Conservation (phyloP, 352 stramenopile genomes). For the Phytophthora pseudosyringae region DNA sequence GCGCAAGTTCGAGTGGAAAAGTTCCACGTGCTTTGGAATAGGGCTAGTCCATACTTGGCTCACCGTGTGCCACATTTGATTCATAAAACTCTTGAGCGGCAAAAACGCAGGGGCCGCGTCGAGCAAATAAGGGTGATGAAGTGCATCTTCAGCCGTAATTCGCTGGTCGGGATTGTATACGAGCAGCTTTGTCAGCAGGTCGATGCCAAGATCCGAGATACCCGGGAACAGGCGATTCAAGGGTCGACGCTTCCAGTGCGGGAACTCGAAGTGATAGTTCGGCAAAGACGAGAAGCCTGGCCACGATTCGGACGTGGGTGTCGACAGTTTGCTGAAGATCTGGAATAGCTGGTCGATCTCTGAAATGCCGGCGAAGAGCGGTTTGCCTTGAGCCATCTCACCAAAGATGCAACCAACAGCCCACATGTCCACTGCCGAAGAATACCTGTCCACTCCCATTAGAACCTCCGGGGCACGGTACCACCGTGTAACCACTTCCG, state of each 20-base stretch:
- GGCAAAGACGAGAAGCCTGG: constrained; percentile 96
- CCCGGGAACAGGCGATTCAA: constrained; percentile 74
- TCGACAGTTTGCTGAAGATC: constrained; percentile 95
- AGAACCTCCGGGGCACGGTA: constrained; percentile 91
- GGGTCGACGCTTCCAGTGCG: constrained; percentile 75
- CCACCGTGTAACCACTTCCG: constrained; percentile 92
- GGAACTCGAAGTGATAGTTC: constrained; percentile 95
- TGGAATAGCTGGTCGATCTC: constrained; percentile 90
- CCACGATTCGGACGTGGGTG: constrained; percentile 96
- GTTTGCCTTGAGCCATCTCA: constrained; percentile 93
- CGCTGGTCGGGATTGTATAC: constrained; percentile 85
- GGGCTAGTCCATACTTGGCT: constrained; percentile 46
- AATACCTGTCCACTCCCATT: constrained; percentile 88
- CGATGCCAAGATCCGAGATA: constrained; percentile 75
- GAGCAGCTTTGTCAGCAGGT: constrained; percentile 78
- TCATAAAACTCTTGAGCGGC: constrained; percentile 69
- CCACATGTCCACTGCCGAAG: constrained; percentile 93
- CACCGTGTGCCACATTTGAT: constrained; percentile 76
- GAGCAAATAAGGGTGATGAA: constrained; percentile 85
- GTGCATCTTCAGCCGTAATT: constrained; percentile 82
- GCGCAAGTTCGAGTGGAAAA: constrained; percentile 83
- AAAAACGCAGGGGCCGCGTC: constrained; percentile 48
- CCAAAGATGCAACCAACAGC: constrained; percentile 98
- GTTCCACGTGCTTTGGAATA: constrained; percentile 75
- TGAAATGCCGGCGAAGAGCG: constrained; percentile 82